phyloP scores from a whole-genome alignment of 1,139 yeast species.

The Yamadazyma triangularis region DNA sequence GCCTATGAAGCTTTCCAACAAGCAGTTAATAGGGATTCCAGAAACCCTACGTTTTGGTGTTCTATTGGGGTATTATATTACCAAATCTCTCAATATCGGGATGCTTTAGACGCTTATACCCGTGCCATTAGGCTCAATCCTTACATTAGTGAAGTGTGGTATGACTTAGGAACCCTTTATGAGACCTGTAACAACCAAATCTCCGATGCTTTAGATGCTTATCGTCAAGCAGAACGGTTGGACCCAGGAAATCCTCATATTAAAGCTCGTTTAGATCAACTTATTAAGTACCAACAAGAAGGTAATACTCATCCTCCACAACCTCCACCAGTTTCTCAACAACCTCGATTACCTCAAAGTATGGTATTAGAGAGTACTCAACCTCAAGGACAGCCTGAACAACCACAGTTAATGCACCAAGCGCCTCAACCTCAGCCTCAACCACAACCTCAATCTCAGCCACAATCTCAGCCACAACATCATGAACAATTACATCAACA shows the following conservation, averaged over 20 bases:
- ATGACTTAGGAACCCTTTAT: conserved; percentile 92
- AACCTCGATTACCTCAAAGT: conserved; percentile 53
- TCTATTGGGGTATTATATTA: conserved; percentile 95
- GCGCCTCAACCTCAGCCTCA: conserved; percentile 3
- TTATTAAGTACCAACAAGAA: conserved; percentile 70
- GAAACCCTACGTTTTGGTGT: conserved; percentile 99
- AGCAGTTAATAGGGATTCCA: conserved; percentile 93
- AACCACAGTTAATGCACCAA: conserved; percentile 5
- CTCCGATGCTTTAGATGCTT: conserved; percentile 93
- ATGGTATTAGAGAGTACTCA: conserved; percentile 52
- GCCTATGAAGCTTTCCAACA: conserved; percentile 99
- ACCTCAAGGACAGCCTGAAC: conserved; percentile 4
- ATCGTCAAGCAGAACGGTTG: conserved; percentile 89
- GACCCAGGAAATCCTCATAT: conserved; percentile 95
- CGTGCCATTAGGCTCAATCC: conserved; percentile 95
- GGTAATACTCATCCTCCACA: conserved; percentile 66
- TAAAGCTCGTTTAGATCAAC: conserved; percentile 84
- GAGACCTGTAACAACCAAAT: conserved; percentile 97
- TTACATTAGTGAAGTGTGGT: conserved; percentile 96
- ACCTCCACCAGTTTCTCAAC: conserved; percentile 63
- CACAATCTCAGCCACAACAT: too few relatives aligned
- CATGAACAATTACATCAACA: conserved; percentile 11
- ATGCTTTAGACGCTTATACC: conserved; percentile 95
- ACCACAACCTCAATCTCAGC: conserved; percentile 6
- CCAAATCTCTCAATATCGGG: conserved; percentile 92